Conservation (phyloP, 2,329 filamentous ascomycete species). For the Shiraia sp. region DNA sequence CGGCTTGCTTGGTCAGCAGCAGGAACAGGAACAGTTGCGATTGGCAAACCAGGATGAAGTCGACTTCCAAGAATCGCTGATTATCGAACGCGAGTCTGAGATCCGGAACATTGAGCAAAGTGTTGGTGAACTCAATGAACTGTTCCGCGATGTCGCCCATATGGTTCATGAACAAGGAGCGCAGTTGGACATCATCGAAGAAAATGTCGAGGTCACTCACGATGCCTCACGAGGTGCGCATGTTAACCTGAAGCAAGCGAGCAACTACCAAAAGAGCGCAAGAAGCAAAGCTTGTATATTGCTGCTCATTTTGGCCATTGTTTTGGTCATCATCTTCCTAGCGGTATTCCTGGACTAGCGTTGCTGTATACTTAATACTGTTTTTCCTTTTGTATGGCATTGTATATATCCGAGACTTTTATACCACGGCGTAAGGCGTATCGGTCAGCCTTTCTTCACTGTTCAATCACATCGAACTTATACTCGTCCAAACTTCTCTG, state of each 20-base stretch:
- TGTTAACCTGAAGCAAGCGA: constrained; percentile 80
- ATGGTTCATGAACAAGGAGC: constrained; percentile 95
- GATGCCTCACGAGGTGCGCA: constrained; percentile 85
- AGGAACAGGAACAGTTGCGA: constrained; percentile 71
- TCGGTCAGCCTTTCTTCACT: neutral
- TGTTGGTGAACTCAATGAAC: constrained; percentile 91
- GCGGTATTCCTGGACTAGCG: constrained; percentile 76
- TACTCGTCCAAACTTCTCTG: no score
- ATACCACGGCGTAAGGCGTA: constrained; percentile 15
- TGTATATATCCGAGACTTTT: constrained; percentile 2
- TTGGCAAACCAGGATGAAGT: constrained; percentile 92
- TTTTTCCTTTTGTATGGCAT: constrained; percentile 2
- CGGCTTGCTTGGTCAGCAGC: constrained; percentile 59
- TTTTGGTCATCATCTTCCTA: constrained; percentile 85
- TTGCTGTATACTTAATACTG: neutral
- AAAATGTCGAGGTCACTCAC: constrained; percentile 83
- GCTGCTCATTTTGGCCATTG: constrained; percentile 83
- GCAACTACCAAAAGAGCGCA: constrained; percentile 91
- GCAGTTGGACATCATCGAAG: constrained; percentile 81
- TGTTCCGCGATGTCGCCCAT: constrained; percentile 97
- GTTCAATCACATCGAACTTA: neutral
- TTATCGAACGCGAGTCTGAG: constrained; percentile 94
- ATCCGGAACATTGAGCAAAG: constrained; percentile 97
- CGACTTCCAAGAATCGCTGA: constrained; percentile 94
- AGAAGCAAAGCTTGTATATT: constrained; percentile 93